Conservation (phyloP, 1,284 basidiomycete genomes). For the Volvariella surrecta region DNA sequence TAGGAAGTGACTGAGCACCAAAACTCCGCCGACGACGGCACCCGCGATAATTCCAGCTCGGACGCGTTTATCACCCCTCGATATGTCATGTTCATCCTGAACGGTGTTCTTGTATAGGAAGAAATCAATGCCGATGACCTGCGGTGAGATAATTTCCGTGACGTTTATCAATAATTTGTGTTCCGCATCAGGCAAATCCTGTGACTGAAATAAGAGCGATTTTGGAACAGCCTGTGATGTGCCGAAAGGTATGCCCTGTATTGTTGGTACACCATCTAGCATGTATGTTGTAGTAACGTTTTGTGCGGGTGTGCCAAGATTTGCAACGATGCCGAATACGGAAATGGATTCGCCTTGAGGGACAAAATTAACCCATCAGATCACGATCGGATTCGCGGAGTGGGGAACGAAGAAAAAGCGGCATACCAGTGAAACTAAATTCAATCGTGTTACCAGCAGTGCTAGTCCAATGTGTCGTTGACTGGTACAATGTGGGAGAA, state of each 20-base stretch:
- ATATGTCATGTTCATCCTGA: neutral
- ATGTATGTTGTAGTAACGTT: slow-evolving; percentile 26
- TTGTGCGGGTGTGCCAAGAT: slow-evolving; percentile 11
- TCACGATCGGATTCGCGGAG: neutral
- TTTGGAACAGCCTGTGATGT: slow-evolving; percentile 23
- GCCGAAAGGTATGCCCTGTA: slow-evolving; percentile 16
- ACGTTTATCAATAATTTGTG: slow-evolving; percentile 28
- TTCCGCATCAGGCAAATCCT: slow-evolving; percentile 19
- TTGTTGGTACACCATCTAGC: slow-evolving; percentile 21
- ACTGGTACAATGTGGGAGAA: slow-evolving; percentile 21
- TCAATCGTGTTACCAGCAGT: slow-evolving; percentile 24
- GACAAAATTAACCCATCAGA: neutral
- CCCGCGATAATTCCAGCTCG: neutral
- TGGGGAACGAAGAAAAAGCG: neutral
- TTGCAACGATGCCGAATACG: slow-evolving; percentile 24
- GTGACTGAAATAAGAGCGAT: slow-evolving; percentile 22
- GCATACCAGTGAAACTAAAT: slow-evolving; percentile 25
- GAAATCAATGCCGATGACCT: slow-evolving; percentile 29
- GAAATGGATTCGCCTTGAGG: slow-evolving; percentile 25
- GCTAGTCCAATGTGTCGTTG: slow-evolving; percentile 27
- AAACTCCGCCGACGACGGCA: neutral
- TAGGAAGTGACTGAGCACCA: neutral
- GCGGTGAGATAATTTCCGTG: slow-evolving; percentile 21
- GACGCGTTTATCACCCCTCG: neutral
- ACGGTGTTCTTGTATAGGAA: slow-evolving; percentile 25